Evolutionary conservation across 2,329 filamentous ascomycete genomes (phyloP), one percentile per base, ranked within the genome.

Genomic region (Sporothrix pseudoabietina): DNA sequence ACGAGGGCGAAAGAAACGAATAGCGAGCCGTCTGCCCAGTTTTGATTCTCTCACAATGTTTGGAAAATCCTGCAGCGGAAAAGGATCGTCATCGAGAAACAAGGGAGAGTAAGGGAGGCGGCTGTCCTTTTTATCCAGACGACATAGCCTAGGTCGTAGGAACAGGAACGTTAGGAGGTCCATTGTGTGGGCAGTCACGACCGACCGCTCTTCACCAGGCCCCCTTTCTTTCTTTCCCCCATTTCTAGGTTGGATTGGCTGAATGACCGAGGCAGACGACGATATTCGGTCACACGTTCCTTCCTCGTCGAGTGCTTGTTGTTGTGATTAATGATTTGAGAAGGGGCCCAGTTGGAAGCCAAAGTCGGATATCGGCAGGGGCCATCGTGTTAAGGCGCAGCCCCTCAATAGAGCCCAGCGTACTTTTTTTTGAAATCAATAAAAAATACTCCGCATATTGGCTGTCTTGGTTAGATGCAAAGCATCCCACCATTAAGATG

Each of bases 1-100:
- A 54, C 66, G 30, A 54, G n/a, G 47, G 35, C 68, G n/a, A 55
- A 71, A 41, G n/a, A 47, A 39, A 49, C 68, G 68, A 71, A 71
- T 39, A 16, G 19, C 14, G 39, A 61, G 39, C 22, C 39, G 54
- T 61, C 41, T 61, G 22, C 26, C 41, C 54, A 71, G 69, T 47
- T 55, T 49, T 49, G 4, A 32, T 26, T 8, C 16, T 61, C 35
- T 54, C 16, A 14, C 22, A 55, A 69, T 14, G 44, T 19, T 26
- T 68, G 44, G 10, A 35, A 69, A 66, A 39, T 22, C 47, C 47
- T 39, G 54, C 55, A 52, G 54, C 39, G 55, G 22, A 39, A 71
- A 47, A 49, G 3, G 69, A 61, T 35, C 39, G 32, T 49, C 44
- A 63, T 32, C 10, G 55, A 35, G 16, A 59, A 49, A 16, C 39